Evolutionary conservation across 2,329 filamentous ascomycete genomes (phyloP).

Genomic region (Phoma sp.): DNA sequence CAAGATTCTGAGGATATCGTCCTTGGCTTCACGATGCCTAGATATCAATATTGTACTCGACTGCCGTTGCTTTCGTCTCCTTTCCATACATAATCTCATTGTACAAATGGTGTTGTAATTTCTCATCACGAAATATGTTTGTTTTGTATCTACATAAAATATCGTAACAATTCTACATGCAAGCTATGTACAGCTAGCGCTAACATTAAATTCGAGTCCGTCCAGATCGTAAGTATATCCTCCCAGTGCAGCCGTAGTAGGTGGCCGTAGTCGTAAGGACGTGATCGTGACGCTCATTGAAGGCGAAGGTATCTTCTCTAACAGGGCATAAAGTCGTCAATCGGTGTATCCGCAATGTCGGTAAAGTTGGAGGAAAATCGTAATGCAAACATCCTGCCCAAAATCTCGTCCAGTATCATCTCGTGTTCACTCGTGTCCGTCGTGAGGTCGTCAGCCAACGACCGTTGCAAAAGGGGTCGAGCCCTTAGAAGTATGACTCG

Average conservation of each 20-base stretch:
- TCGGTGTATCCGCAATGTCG: constrained; percentile 11
- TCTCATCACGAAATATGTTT: not conserved
- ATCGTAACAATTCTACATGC: constrained; percentile 7
- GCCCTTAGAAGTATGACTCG: constrained; percentile 39
- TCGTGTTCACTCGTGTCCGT: not conserved
- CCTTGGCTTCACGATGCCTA: constrained; percentile 10
- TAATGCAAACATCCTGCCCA: constrained; percentile 8
- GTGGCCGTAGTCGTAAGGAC: constrained; percentile 25
- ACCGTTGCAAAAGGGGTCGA: not conserved
- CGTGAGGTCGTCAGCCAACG: not conserved
- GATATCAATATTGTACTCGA: not conserved
- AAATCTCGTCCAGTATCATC: not conserved
- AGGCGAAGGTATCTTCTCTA: constrained; percentile 36
- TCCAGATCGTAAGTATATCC: constrained; percentile 6
- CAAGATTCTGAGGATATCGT: not conserved
- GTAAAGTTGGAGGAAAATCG: constrained; percentile 17
- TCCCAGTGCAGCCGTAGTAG: constrained; percentile 9
- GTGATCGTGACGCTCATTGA: constrained; percentile 39
- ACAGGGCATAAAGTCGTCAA: constrained; percentile 23
- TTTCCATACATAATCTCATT: not conserved
- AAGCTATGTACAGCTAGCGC: constrained; percentile 19
- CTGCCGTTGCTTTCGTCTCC: constrained; percentile 2
- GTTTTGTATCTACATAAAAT: constrained; percentile 8
- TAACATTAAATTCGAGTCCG: constrained; percentile 22
- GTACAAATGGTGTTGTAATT: not conserved